Evolutionary conservation across 108 stramenopile species (phyloP).

Genomic region (Pseudonitzschia multiseries): DNA sequence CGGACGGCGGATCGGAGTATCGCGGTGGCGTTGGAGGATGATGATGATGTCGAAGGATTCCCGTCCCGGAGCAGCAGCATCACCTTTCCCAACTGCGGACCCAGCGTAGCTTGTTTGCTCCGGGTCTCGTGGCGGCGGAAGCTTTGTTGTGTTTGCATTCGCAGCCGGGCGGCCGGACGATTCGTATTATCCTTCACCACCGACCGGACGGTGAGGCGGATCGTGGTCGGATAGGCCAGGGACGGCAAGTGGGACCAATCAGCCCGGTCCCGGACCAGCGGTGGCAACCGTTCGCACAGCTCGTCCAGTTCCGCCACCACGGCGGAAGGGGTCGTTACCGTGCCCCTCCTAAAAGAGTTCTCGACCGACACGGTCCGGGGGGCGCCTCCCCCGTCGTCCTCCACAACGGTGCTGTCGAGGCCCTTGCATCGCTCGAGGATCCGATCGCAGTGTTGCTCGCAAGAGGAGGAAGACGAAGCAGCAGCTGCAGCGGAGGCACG

Average conservation of each 20-base stretch:
- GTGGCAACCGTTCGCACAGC: conserved; percentile 38
- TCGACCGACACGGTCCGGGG: conserved; percentile 60
- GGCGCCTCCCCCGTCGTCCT: conserved; percentile 51
- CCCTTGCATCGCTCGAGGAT: conserved; percentile 48
- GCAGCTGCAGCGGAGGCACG: too few relatives aligned
- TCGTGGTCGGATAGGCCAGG: conserved; percentile 44
- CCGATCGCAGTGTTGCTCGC: conserved; percentile 24
- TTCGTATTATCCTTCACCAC: conserved; percentile 31
- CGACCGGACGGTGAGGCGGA: conserved; percentile 47
- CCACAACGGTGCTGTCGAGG: conserved; percentile 31
- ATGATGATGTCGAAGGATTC: too few relatives aligned
- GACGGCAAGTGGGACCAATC: conserved; percentile 29
- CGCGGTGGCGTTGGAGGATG: too few relatives aligned
- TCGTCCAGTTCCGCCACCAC: conserved; percentile 30
- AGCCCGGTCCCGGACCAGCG: conserved; percentile 39
- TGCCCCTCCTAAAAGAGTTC: conserved; percentile 58
- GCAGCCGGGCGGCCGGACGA: not conserved
- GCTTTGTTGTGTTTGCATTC: not conserved
- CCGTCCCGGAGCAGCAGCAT: not conserved
- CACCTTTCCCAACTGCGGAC: not conserved
- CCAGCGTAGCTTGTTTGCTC: conserved; percentile 38
- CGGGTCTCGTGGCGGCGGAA: conserved; percentile 41
- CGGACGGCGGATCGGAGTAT: too few relatives aligned
- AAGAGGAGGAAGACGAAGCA: not conserved
- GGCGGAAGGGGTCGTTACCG: conserved; percentile 21